Conservation (phyloP, 2,329 filamentous ascomycete genomes). For the Coniochaeta prunicola region DNA sequence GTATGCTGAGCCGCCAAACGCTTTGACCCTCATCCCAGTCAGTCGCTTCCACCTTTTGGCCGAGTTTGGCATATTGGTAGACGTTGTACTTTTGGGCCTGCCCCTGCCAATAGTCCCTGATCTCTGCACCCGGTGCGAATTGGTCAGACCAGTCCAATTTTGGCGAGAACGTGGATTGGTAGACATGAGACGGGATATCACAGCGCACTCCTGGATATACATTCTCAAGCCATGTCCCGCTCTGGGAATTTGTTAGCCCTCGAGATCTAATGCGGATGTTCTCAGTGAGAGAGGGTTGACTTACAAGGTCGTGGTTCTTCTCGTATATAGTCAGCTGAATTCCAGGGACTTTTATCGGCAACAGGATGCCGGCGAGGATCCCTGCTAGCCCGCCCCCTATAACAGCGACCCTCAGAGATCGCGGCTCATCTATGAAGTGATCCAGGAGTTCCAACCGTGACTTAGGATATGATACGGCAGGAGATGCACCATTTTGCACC, state of each 20-base stretch:
- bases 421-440: constrained; percentile 37
- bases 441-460: constrained; percentile 22
- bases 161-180: constrained; percentile 60
- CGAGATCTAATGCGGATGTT: not conserved
- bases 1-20: constrained; percentile 48
- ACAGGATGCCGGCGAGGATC: constrained; percentile 55
- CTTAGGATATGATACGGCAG: constrained; percentile 7
- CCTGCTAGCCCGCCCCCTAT: constrained; percentile 59
- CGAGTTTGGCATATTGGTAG: constrained; percentile 48
- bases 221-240: constrained; percentile 48
- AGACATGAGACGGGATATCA: constrained; percentile 63
- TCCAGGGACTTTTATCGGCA: constrained; percentile 62
- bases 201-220: constrained; percentile 59
- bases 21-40: constrained; percentile 45
- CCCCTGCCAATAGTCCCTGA: constrained; percentile 57
- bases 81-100: constrained; percentile 58
- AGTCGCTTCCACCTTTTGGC: constrained; percentile 46
- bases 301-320: constrained; percentile 60
- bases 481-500: not conserved
- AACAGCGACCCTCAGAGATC: constrained; percentile 46
- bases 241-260: constrained; percentile 19
- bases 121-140: constrained; percentile 61
- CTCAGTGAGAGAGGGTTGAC: constrained; percentile 17
- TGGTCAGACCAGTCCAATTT: constrained; percentile 64
- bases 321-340: constrained; percentile 60